Evolutionary conservation across 2,329 filamentous ascomycete species (phyloP), one percentile per base, ranked within the genome.

Genomic region (Sarocladium oryzae): DNA sequence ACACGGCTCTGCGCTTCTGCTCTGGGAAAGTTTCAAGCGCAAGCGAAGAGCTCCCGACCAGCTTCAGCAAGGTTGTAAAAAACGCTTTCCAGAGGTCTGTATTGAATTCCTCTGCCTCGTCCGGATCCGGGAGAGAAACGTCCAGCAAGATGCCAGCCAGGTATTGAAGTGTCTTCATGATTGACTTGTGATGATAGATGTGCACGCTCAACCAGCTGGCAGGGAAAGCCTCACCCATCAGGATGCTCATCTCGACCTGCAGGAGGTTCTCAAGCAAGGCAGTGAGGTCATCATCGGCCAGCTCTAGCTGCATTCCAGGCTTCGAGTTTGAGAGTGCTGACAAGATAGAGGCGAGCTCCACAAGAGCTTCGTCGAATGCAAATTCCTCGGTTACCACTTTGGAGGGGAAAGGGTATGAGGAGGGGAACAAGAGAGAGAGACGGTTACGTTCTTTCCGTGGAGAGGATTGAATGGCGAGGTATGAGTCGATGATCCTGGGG

Each of bases 1-100:
- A 99, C 1, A 97, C 92, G 1, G 93, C 92, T 51, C 93, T 78
- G 41, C 93, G 78, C 71, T 97, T 99, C 69, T 99, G 93, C 66
- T 99, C 95, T 0, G 93, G 90, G 63, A 96, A 97, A 0, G 91
- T 96, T 65, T 99, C 93, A 33, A 99, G 78, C 0, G 93, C 91
- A 18, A 99, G 77, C 0, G 86, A 88, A 32, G 91, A 84, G 61
- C 90, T 96, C 4, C 89, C 88, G 2, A 99, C 89, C 2, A 97
- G 83, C 62, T 88, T 90, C 24, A 99, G 76, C 26, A 99, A 73
- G 0, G 90, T 92, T 16, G 85, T 86, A 64, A 99, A 96, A 71
- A 96, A 96, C 28, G 86, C 76, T 57, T 92, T 91, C 93, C 93
- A 99, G 11, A 97, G 73, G 52, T 95, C 88, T 10, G 89, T 96